These are phyloP conservation scores for Nothopassalora personata DNA, from an alignment of 2,329 filamentous ascomycete species.

Conservation along the genomic window DNA sequence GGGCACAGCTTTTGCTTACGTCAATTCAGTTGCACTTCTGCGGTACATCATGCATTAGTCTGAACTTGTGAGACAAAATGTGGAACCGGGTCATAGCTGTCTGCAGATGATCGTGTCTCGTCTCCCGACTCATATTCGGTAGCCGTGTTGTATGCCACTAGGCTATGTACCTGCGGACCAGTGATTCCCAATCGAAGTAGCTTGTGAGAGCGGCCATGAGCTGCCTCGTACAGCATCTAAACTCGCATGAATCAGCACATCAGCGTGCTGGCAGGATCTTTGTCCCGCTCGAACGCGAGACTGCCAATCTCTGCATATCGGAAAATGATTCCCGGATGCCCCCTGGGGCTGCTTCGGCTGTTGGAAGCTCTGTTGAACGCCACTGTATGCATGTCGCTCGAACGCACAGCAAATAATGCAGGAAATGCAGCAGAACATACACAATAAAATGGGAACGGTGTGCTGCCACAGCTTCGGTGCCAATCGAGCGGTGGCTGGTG, in stretches of 20 bases:
- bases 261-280: background rate
- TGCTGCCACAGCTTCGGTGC: background rate
- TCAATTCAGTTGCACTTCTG: background rate
- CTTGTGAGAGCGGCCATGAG: background rate
- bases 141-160: background rate
- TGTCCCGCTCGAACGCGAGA: background rate
- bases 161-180: background rate
- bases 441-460: background rate
- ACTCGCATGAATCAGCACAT: background rate
- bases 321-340: slow-evolving; percentile 1
- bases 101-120: background rate
- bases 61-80: background rate
- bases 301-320: background rate
- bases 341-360: slow-evolving; percentile 14
- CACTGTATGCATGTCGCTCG: slow-evolving; percentile 14
- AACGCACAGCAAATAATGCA: slow-evolving; percentile 10
- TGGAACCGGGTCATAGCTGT: background rate
- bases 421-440: slow-evolving; percentile 8
- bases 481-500: background rate
- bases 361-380: slow-evolving; percentile 14
- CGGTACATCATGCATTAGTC: background rate
- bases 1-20: background rate
- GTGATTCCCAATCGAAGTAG: background rate
- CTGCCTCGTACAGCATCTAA: background rate
- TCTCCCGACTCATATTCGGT: background rate